Evolutionary conservation across 495 filamentous ascomycete species (phyloP), one percentile per base, ranked within the genome.

Genomic region (Penicillium manginii): DNA sequence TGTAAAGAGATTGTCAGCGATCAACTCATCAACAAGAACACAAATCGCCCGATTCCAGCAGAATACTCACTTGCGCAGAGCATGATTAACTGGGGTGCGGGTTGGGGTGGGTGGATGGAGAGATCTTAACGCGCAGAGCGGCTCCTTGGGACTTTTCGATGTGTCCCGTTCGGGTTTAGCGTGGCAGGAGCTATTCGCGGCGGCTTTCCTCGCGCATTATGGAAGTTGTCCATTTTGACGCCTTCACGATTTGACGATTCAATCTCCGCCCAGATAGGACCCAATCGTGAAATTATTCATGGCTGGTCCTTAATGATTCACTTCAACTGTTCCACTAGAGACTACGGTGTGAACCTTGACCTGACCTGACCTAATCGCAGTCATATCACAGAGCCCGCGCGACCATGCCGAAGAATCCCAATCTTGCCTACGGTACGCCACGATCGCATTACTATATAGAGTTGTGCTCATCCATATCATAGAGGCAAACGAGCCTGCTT

Each of bases 61-160:
- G n/a, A 18, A 6, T 18, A 79, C 85, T 77, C 73, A 91, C 89
- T 88, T 82, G 87, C 88, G 76, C 89, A 92, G 71, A 91, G 76
- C 89, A 92, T 78, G 63, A 59, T 71, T 58, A 50, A 61, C 58
- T 74, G 55, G 71, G 57, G 40, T 57, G 55, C 52, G 64, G 63
- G 57, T 69, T 65, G 71, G 60, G 57, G 57, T 58, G 54, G 52
- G 63, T 70, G 43, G 61, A 61, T 67, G 64, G 53, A 52, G 55
- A 62, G 52, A 60, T 62, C 58, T 60, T 40, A 59, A 69, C 61
- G 72, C 69, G 73, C 63, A 64, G 64, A 62, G 69, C 67, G 70
- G 70, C 73, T 74, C 69, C 22, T 64, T 66, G 70, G 26, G 26
- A 73, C 75, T 78, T 78, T 78, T 77, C 74, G 71, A 73, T 68